Percentiles rank a stretch among this genome's conserved stretches.
Evolutionary conservation across 129 eudicot genomes (phyloP).

Genomic region (Dittrichia graveolens): DNA sequence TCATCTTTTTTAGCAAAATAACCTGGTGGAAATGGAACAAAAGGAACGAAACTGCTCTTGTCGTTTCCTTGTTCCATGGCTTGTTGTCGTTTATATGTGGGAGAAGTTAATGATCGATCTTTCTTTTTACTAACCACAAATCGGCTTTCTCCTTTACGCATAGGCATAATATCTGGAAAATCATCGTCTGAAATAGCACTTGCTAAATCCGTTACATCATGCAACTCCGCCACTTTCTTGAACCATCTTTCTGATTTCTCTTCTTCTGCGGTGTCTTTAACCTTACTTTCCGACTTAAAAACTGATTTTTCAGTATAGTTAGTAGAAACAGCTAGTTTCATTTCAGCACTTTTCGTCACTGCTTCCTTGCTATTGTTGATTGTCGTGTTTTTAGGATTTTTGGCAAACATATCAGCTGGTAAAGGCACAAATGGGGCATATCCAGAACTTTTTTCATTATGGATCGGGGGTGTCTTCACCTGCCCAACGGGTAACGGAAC

Average conservation of each 20-base stretch:
- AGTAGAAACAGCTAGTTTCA: constrained; percentile 20
- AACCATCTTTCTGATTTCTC: constrained; percentile 71
- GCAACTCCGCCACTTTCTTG: constrained; percentile 57
- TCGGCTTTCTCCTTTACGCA: constrained; percentile 75
- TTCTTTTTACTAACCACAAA: constrained; percentile 81
- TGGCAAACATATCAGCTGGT: constrained; percentile 50
- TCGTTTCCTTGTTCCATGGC: constrained; percentile 34
- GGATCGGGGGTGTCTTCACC: background rate
- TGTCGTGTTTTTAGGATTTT: constrained; percentile 31
- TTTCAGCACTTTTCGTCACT: background rate
- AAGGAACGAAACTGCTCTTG: constrained; percentile 63
- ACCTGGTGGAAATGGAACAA: constrained; percentile 91
- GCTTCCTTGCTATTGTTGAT: constrained; percentile 17
- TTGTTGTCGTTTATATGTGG: constrained; percentile 50
- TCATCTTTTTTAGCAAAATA: constrained; percentile 67
- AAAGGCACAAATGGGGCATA: constrained; percentile 61
- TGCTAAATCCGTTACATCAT: constrained; percentile 49
- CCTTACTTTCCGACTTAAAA: constrained; percentile 11
- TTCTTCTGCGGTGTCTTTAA: constrained; percentile 40
- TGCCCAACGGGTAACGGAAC: constrained; percentile 34
- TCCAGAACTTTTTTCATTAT: constrained; percentile 37
- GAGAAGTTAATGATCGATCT: constrained; percentile 71
- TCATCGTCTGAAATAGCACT: constrained; percentile 59
- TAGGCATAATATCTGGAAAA: constrained; percentile 83
- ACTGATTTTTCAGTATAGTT: constrained; percentile 31